Conservation (phyloP, 78 protist species). For the Dictyostelium intermedium region DNA sequence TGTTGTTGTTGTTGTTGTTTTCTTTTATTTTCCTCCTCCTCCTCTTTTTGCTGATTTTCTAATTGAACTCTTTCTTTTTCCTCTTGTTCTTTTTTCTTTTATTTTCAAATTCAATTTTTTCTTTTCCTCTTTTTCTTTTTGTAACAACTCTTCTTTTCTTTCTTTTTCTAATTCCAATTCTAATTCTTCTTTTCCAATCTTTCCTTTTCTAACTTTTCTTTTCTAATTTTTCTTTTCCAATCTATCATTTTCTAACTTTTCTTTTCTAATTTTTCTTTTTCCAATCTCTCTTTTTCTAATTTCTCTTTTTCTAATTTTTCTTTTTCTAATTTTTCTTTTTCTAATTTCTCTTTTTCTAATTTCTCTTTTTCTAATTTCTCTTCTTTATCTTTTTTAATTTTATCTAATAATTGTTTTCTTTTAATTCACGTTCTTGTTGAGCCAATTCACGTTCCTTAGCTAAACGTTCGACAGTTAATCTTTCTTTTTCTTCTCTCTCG, state of each 20-base stretch:
- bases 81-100: not conserved
- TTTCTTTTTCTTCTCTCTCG: conserved; percentile 23
- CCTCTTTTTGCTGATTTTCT: not conserved
- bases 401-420: not conserved
- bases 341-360: not conserved
- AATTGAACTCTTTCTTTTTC: not conserved
- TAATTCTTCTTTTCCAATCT: not conserved
- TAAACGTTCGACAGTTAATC: not conserved
- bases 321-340: not conserved
- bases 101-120: not conserved
- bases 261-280: not conserved
- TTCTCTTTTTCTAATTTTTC: not conserved
- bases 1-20: not conserved
- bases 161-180: not conserved
- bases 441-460: not conserved
- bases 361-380: not conserved
- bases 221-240: not conserved
- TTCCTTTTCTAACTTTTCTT: not conserved
- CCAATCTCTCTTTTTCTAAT: not conserved
- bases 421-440: not conserved
- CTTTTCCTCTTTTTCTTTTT: not conserved
- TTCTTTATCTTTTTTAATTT: conserved; percentile 4
- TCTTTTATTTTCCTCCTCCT: not conserved
- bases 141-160: too few relatives aligned
- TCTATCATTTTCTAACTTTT: not conserved